phyloP scores from a whole-genome alignment of 768 basidiomycete genomes.

The Suillus sp. region DNA sequence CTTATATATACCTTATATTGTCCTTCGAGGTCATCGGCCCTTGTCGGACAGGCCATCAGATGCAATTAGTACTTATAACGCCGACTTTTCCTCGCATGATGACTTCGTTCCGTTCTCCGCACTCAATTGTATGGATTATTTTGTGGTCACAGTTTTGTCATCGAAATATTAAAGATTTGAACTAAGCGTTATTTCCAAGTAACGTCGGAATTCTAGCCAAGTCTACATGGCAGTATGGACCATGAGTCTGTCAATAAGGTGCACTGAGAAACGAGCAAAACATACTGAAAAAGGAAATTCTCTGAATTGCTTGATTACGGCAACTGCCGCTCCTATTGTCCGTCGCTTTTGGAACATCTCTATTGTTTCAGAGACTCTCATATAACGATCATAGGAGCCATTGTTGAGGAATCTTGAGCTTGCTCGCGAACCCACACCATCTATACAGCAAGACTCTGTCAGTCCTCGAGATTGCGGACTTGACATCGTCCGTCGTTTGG shows the following conservation, averaged over 20 bases:
- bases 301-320: slow-evolving; percentile 9
- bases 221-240: background rate
- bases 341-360: slow-evolving; percentile 19
- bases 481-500: background rate
- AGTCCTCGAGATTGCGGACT: background rate
- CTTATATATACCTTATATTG: background rate
- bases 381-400: slow-evolving; percentile 11
- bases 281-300: slow-evolving; percentile 3
- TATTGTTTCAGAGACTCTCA: slow-evolving; percentile 33
- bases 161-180: background rate
- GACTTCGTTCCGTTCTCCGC: background rate
- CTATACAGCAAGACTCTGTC: background rate
- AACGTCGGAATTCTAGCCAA: background rate
- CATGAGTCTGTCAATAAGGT: background rate
- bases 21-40: background rate
- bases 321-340: slow-evolving; percentile 16
- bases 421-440: slow-evolving; percentile 19
- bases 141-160: background rate
- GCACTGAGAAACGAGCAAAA: background rate
- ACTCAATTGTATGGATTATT: background rate
- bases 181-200: background rate
- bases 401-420: background rate
- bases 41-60: background rate
- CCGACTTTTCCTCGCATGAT: background rate
- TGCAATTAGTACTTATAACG: background rate